Conservation (phyloP, 371 early-diverging fungal species). For the Mortierella sp. region DNA sequence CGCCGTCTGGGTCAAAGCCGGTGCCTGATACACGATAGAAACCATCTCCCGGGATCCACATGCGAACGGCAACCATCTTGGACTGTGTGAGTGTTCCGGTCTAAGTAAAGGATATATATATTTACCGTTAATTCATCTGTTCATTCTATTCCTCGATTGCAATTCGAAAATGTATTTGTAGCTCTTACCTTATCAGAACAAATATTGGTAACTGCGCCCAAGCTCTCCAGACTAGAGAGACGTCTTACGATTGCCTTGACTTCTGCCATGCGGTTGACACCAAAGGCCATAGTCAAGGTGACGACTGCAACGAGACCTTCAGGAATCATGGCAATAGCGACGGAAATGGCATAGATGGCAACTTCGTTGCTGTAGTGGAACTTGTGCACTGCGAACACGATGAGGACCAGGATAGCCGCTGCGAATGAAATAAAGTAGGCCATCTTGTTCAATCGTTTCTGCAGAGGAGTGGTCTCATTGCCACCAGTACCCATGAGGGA, state of each 20-base stretch:
- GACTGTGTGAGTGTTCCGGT: constrained; percentile 72
- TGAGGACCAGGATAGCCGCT: constrained; percentile 79
- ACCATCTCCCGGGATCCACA: constrained; percentile 77
- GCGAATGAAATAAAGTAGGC: constrained; percentile 77
- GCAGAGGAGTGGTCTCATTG: constrained; percentile 79
- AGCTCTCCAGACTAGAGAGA: constrained; percentile 88
- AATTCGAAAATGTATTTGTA: not conserved
- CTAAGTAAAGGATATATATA: constrained; percentile 3
- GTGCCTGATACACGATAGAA: constrained; percentile 71
- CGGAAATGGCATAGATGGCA: constrained; percentile 80
- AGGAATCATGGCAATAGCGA: constrained; percentile 95
- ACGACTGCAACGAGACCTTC: constrained; percentile 95
- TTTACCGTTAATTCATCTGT: no score
- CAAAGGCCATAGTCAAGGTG: constrained; percentile 92
- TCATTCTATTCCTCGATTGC: no score
- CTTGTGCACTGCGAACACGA: constrained; percentile 77
- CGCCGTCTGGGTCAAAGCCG: constrained; percentile 77
- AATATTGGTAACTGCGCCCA: constrained; percentile 93
- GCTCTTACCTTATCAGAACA: constrained; percentile 87
- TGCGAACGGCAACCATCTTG: constrained; percentile 81
- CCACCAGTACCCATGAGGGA: constrained; percentile 81
- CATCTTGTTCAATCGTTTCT: constrained; percentile 80
- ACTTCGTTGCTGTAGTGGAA: constrained; percentile 68
- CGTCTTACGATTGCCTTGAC: constrained; percentile 91
- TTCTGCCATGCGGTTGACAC: constrained; percentile 90